Evolutionary conservation across 768 basidiomycete genomes (phyloP).

Genomic region (Leccinum arenicola): DNA sequence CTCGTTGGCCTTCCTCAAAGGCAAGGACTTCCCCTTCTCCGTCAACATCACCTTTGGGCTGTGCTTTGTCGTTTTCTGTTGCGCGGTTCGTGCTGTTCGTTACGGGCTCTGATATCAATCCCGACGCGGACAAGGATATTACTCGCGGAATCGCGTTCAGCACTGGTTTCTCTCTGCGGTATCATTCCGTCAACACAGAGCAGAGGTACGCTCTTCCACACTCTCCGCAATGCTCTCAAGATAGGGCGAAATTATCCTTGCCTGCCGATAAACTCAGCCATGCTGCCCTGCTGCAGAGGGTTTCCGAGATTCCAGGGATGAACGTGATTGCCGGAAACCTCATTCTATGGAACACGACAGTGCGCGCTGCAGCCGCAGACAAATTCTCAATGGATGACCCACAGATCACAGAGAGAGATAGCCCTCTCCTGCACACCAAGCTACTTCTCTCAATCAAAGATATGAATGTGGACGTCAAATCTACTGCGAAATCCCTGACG

Average conservation of each 20-base stretch:
- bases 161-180: slow-evolving; percentile 51
- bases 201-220: slow-evolving; percentile 17
- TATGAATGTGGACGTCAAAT: slow-evolving; percentile 27
- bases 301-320: slow-evolving; percentile 32
- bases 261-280: slow-evolving; percentile 50
- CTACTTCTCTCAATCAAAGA: slow-evolving; percentile 43
- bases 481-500: slow-evolving; percentile 11
- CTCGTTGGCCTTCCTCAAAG: slow-evolving; percentile 12
- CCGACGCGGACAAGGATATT: slow-evolving; percentile 58
- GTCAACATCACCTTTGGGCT: slow-evolving; percentile 50
- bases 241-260: slow-evolving; percentile 53
- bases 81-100: slow-evolving; percentile 63
- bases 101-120: slow-evolving; percentile 80
- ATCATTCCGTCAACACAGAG: slow-evolving; percentile 43
- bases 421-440: slow-evolving; percentile 38
- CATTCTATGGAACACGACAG: slow-evolving; percentile 43
- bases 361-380: slow-evolving; percentile 66
- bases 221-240: slow-evolving; percentile 36
- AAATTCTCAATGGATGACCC: slow-evolving; percentile 68
- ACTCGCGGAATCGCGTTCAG: slow-evolving; percentile 67
- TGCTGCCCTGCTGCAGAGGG: slow-evolving; percentile 40
- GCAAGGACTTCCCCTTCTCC: slow-evolving; percentile 21
- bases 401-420: slow-evolving; percentile 52
- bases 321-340: slow-evolving; percentile 43
- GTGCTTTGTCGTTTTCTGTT: slow-evolving; percentile 55